These are phyloP conservation scores for Plasmodium inui DNA, from an alignment of 169 alveolate species.

Conservation along the genomic window DNA sequence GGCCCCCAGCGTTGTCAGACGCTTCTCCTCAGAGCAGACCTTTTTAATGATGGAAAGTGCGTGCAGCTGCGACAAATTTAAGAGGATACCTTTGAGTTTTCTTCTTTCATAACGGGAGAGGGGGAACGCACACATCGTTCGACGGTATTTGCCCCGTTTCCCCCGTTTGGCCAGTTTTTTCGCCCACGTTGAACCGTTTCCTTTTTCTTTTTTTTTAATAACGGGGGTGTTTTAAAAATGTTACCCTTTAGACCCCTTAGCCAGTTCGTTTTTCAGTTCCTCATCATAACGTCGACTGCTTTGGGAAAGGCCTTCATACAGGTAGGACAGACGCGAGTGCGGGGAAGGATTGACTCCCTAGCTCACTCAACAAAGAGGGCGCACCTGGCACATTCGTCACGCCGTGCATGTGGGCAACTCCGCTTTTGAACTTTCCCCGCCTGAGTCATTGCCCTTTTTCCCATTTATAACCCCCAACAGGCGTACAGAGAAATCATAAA, in stretches of 20 bases:
- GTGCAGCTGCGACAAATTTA: background rate
- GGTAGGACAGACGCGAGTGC: background rate
- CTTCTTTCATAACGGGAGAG: background rate
- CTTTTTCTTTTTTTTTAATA: slow-evolving; percentile 11
- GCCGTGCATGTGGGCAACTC: background rate
- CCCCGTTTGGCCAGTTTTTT: background rate
- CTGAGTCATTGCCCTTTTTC: background rate
- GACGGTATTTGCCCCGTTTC: background rate
- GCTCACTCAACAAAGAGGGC: background rate
- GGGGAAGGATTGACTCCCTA: background rate
- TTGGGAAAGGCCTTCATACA: slow-evolving; percentile 71
- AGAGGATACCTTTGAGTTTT: slow-evolving; percentile 4
- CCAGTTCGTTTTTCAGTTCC: slow-evolving; percentile 66
- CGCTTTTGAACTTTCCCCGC: background rate
- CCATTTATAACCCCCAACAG: background rate
- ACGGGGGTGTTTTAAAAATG: slow-evolving; percentile 34
- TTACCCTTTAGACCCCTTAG: slow-evolving; percentile 69
- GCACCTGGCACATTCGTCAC: background rate
- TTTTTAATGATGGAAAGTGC: slow-evolving; percentile 39
- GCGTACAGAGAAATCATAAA: slow-evolving; percentile 66
- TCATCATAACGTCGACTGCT: slow-evolving; percentile 64
- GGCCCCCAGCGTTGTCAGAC: background rate
- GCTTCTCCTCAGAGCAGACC: background rate
- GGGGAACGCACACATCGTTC: background rate
- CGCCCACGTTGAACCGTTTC: background rate